phyloP scores from a whole-genome alignment of 2,329 filamentous ascomycete genomes.

The Alternaria postmessia region DNA sequence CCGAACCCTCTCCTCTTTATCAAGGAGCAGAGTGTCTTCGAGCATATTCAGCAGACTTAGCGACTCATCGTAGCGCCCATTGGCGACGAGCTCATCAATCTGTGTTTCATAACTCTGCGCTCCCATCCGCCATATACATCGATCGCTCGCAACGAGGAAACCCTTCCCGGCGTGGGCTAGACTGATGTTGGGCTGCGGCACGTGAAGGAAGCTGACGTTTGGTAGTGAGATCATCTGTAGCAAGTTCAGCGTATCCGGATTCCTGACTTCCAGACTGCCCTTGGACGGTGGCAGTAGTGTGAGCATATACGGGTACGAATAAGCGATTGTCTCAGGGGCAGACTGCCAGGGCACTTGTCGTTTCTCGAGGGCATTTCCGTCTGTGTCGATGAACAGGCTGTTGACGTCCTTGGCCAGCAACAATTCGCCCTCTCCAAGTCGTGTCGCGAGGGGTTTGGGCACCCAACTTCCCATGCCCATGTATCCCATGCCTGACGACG shows the following conservation, averaged over 20 bases:
- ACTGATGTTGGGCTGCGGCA: constrained; percentile 90
- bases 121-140: constrained; percentile 95
- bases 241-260: constrained; percentile 88
- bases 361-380: constrained; percentile 82
- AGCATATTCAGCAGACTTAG: constrained; percentile 89
- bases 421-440: constrained; percentile 82
- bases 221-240: constrained; percentile 85
- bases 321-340: constrained; percentile 90
- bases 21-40: constrained; percentile 85
- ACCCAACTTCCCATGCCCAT: constrained; percentile 94
- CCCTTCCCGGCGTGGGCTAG: constrained; percentile 96
- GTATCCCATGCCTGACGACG: constrained; percentile 90
- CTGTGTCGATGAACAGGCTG: constrained; percentile 85
- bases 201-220: constrained; percentile 84
- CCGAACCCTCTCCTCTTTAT: constrained; percentile 81
- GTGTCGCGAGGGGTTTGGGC: constrained; percentile 86
- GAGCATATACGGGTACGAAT: constrained; percentile 95
- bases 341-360: constrained; percentile 90
- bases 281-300: constrained; percentile 84
- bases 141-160: constrained; percentile 90
- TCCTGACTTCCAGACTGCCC: constrained; percentile 86
- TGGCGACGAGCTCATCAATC: constrained; percentile 79
- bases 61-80: constrained; percentile 83
- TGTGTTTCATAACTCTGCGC: constrained; percentile 91
- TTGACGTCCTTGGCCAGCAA: constrained; percentile 98